phyloP scores from a whole-genome alignment of 306 rosid species.

The Glycine tomentella region DNA sequence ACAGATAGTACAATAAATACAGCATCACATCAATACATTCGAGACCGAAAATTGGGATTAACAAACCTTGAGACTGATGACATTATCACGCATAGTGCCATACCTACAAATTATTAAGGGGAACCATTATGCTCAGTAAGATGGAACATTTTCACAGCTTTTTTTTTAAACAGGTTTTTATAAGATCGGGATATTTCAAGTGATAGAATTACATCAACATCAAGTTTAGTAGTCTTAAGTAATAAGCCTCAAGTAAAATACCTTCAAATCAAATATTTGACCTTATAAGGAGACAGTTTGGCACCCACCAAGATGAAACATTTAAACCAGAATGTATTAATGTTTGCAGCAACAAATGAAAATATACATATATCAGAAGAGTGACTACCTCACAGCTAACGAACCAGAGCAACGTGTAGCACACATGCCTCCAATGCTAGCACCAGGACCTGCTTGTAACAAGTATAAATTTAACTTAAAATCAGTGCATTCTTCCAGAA shows the following conservation, averaged over 20 bases:
- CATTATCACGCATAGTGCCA: constrained; percentile 99
- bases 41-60: constrained; percentile 30
- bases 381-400: constrained; percentile 83
- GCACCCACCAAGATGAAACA: constrained; percentile 26
- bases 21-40: constrained; percentile 29
- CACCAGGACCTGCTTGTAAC: constrained; percentile 89
- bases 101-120: constrained; percentile 75
- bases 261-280: constrained; percentile 28
- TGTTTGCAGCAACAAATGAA: constrained; percentile 26
- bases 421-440: constrained; percentile 99
- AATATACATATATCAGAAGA: constrained; percentile 34
- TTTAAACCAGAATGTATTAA: constrained; percentile 21
- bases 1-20: constrained; percentile 48
- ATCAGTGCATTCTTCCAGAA: constrained; percentile 7
- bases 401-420: constrained; percentile 99
- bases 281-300: constrained; percentile 18
- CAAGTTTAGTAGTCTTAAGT: constrained; percentile 33
- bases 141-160: background rate
- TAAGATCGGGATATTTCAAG: background rate
- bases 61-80: constrained; percentile 85
- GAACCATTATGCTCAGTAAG: constrained; percentile 47
- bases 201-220: constrained; percentile 10
- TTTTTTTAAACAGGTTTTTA: constrained; percentile 1
- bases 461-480: constrained; percentile 39
- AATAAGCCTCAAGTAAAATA: constrained; percentile 25